Evolutionary conservation across 2,329 filamentous ascomycete genomes (phyloP).

Genomic region (Cytospora mali): DNA sequence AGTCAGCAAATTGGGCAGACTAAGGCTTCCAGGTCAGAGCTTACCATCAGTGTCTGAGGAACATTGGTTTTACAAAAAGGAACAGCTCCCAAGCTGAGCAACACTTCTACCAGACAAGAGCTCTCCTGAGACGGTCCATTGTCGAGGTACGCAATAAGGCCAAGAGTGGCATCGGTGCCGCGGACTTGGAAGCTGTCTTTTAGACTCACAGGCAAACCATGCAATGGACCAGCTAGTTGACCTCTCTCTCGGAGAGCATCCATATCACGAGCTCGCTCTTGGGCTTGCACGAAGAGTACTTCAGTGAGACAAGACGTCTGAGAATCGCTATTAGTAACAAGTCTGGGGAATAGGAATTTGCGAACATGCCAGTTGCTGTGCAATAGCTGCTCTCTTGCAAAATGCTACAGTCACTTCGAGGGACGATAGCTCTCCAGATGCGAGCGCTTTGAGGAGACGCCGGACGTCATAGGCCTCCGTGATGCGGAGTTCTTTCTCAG

Average conservation of each 20-base stretch:
- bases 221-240: slow-evolving; percentile 20
- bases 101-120: slow-evolving; percentile 27
- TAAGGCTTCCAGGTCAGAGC: not conserved
- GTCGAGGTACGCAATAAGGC: slow-evolving; percentile 25
- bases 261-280: slow-evolving; percentile 22
- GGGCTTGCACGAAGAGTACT: slow-evolving; percentile 23
- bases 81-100: slow-evolving; percentile 28
- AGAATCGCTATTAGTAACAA: not conserved
- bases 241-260: slow-evolving; percentile 19
- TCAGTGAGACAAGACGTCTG: slow-evolving; percentile 28
- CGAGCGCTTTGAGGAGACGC: slow-evolving; percentile 19
- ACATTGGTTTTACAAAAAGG: slow-evolving; percentile 30
- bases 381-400: slow-evolving; percentile 28
- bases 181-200: slow-evolving; percentile 28
- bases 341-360: not conserved
- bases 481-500: slow-evolving; percentile 23
- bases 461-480: slow-evolving; percentile 24
- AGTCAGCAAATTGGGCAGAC: not conserved
- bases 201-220: slow-evolving; percentile 27
- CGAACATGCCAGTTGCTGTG: slow-evolving; percentile 26
- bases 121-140: slow-evolving; percentile 25
- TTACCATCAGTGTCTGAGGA: slow-evolving; percentile 30
- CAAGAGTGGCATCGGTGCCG: slow-evolving; percentile 25
- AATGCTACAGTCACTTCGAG: slow-evolving; percentile 28
- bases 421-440: slow-evolving; percentile 15